Conservation (phyloP, 768 basidiomycete species). For the Dioszegia crocea region DNA sequence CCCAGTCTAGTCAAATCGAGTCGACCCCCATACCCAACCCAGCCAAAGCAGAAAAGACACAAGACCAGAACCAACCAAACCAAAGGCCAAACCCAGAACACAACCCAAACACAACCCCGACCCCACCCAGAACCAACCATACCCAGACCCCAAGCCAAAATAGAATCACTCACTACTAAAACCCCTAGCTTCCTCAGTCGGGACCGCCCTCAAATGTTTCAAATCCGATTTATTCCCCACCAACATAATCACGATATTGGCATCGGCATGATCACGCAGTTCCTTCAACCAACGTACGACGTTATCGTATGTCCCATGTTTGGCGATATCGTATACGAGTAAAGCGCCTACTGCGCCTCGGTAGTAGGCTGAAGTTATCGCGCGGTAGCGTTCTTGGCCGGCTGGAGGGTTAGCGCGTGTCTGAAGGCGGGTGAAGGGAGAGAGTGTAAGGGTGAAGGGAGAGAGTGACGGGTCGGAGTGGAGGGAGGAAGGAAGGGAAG, state of each 20-base stretch:
- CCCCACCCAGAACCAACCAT: background rate
- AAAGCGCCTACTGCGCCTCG: constrained; percentile 72
- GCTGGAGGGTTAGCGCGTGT: constrained; percentile 54
- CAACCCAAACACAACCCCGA: no score
- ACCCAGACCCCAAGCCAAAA: background rate
- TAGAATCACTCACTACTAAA: constrained; percentile 66
- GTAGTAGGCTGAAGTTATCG: constrained; percentile 98
- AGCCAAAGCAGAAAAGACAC: no score
- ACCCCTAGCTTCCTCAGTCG: constrained; percentile 92
- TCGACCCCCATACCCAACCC: no score
- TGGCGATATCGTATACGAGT: constrained; percentile 52
- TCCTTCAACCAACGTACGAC: constrained; percentile 96
- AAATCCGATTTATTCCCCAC: constrained; percentile 99
- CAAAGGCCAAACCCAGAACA: no score
- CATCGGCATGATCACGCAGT: constrained; percentile 79
- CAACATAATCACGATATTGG: constrained; percentile 88
- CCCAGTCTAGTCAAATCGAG: no score
- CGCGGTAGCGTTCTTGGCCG: constrained; percentile 94
- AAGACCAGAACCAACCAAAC: no score
- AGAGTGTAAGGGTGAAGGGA: background rate
- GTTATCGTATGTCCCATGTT: constrained; percentile 72
- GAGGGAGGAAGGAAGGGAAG: no score
- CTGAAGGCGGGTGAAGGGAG: background rate
- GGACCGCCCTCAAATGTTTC: constrained; percentile 91
- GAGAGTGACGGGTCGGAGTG: background rate